Base-by-base conservation (phyloP, 2,329 filamentous ascomycete species). In the Microsporum audouinii region DNA sequence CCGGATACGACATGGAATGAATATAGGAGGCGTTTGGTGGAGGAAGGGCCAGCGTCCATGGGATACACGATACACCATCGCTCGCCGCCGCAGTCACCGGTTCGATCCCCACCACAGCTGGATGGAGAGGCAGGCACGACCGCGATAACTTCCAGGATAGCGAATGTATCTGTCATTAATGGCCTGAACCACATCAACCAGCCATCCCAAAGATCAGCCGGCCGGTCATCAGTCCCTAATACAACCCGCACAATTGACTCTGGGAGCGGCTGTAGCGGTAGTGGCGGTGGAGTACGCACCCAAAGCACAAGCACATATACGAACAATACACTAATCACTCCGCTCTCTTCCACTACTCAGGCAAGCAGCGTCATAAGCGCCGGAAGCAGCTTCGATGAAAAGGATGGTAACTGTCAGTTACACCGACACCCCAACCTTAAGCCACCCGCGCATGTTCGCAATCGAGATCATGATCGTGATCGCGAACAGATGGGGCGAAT, bases 331-430 rank as follows among this genome's bases (percentile, higher is more conserved):
- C 66, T 67, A 29, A 72, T 73, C 67, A 74, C 75, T 0, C 73
- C 75, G 1, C 71, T 74, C 3, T 76, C 75, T 4, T 74, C 73
- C 1, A 70, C 72, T 8, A 77, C 76, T n/a, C 76, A 77, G 61
- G 75, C 75, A 17, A 76, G 75, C 38, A 77, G 76, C 61, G 71
- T 77, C 33, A 66, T 77, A 36, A 75, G 73, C 12, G 70, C 71
- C 33, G 74, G 77, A 41, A 61, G 63, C 58, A 76, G 74, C 56
- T 67, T 71, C 27, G 75, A 76, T 39, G 75, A 77, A 55, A 73
- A 72, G 56, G 69, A 68, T 1, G 59, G 65, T 38, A 63, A 65
- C 27, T 67, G 68, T 23, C 70, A 70, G 17, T 43, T 38, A 7
- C 60, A 57, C 57, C 56, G 53, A 29, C 55, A 38, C 55, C 33